Conservation (phyloP, 148 eudicot genomes). For the Tetragonia tetragonoides region DNA sequence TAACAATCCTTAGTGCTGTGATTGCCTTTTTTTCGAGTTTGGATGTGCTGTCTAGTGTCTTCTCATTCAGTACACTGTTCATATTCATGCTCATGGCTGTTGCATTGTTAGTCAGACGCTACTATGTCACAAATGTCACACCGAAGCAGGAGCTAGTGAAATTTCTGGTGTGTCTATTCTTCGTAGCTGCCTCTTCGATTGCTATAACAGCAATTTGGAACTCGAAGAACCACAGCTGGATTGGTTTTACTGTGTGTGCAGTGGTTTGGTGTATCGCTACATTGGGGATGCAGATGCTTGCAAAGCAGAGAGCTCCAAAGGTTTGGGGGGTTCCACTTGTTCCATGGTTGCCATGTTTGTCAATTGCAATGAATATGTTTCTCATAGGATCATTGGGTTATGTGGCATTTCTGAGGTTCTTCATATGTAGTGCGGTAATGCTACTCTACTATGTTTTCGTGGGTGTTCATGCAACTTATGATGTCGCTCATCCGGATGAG, state of each 20-base stretch:
- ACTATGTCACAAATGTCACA: conserved; percentile 66
- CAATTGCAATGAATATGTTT: conserved; percentile 70
- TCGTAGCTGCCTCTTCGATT: conserved; percentile 54
- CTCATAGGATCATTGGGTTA: conserved; percentile 82
- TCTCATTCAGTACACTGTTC: conserved; percentile 79
- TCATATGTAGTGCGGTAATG: conserved; percentile 81
- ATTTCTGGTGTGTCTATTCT: conserved; percentile 43
- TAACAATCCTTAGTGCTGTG: conserved; percentile 55
- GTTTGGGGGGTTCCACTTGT: conserved; percentile 96
- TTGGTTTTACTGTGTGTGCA: conserved; percentile 48
- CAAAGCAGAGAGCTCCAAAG: conserved; percentile 59
- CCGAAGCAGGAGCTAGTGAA: conserved; percentile 38
- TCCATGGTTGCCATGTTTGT: conserved; percentile 82
- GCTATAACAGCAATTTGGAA: conserved; percentile 61
- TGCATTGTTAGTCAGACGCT: conserved; percentile 80
- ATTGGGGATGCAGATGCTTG: conserved; percentile 52
- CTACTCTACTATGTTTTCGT: conserved; percentile 76
- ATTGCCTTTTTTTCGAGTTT: conserved; percentile 78
- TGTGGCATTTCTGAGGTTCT: conserved; percentile 66
- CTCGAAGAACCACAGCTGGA: conserved; percentile 38
- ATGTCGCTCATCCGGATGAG: conserved; percentile 56
- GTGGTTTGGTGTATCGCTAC: conserved; percentile 64
- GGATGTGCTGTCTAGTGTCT: conserved; percentile 79
- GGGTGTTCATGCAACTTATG: conserved; percentile 92
- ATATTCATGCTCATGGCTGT: conserved; percentile 95